A percentile compares a stretch with the other conserved stretches of the same genome.
phyloP scores from a whole-genome alignment of 148 eudicot genomes.

The Vaccinium darrowii region DNA sequence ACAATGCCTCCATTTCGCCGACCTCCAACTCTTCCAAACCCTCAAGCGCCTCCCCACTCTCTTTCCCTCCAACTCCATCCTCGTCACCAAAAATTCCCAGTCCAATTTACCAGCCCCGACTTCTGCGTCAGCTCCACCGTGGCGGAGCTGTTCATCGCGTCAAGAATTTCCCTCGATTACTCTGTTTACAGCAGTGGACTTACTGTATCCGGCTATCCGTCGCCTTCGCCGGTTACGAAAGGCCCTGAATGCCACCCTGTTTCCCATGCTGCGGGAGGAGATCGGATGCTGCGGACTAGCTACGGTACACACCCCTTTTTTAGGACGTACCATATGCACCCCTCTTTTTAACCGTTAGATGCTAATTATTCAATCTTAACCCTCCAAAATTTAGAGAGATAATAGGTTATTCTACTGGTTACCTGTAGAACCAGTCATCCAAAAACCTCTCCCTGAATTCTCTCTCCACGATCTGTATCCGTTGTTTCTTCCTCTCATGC shows the following conservation, averaged over 20 bases:
- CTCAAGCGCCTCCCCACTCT: conserved; percentile 40
- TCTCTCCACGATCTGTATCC: too few relatives aligned
- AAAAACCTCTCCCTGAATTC: too few relatives aligned
- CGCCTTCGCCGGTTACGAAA: not conserved
- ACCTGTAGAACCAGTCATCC: too few relatives aligned
- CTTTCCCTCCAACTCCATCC: conserved; percentile 38
- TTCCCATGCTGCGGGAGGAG: not conserved
- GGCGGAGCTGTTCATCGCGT: conserved; percentile 46
- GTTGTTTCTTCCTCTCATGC: too few relatives aligned
- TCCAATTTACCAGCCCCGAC: conserved; percentile 42
- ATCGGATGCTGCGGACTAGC: not conserved
- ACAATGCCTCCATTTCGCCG: conserved; percentile 36
- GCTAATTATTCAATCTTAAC: too few relatives aligned
- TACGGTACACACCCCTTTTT: too few relatives aligned
- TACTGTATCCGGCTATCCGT: not conserved
- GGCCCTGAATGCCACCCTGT: not conserved
- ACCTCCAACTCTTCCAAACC: conserved; percentile 31
- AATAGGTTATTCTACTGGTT: too few relatives aligned
- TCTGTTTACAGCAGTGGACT: conserved; percentile 5
- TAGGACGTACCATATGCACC: too few relatives aligned
- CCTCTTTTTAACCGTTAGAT: too few relatives aligned
- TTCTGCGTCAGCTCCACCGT: conserved; percentile 36
- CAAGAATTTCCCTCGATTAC: conserved; percentile 32
- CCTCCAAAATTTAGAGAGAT: too few relatives aligned
- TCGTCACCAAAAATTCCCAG: conserved; percentile 35